phyloP scores from a whole-genome alignment of 345 rosid genomes.

The Pistacia vera region DNA sequence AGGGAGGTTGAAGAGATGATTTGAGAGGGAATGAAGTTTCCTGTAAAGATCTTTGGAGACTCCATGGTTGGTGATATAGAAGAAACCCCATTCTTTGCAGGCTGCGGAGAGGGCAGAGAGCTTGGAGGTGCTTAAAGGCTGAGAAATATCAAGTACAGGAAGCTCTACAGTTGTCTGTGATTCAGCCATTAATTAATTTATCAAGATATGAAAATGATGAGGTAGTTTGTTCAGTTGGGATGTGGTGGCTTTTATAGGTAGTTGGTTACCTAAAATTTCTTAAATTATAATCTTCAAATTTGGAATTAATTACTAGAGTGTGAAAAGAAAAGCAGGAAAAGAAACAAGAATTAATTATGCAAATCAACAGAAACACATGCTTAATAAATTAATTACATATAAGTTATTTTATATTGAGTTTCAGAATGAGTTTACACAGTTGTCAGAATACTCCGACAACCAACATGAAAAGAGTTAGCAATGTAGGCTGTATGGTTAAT shows the following conservation, averaged over 20 bases:
- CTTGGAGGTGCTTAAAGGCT: slow-evolving; percentile 16
- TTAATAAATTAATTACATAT: too few species aligned
- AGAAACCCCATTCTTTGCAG: slow-evolving; percentile 33
- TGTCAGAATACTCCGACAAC: neutral
- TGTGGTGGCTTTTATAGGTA: slow-evolving; percentile 6
- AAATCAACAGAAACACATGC: neutral
- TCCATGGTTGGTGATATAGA: slow-evolving; percentile 28
- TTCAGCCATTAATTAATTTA: slow-evolving; percentile 17
- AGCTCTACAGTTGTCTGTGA: slow-evolving; percentile 10
- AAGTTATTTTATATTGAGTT: neutral
- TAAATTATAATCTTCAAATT: too few species aligned
- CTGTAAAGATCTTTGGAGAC: slow-evolving; percentile 19
- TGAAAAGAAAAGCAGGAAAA: too few species aligned
- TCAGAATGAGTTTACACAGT: slow-evolving; percentile 24
- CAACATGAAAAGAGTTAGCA: neutral
- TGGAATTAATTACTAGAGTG: too few species aligned
- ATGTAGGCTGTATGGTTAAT: neutral
- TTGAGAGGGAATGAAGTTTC: slow-evolving; percentile 18
- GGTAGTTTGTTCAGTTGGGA: slow-evolving; percentile 21
- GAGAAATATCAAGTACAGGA: slow-evolving; percentile 22
- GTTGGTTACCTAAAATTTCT: neutral
- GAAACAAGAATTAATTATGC: too few species aligned
- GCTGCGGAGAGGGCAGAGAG: slow-evolving; percentile 20
- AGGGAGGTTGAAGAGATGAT: slow-evolving; percentile 20
- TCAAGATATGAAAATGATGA: neutral